Evolutionary conservation across 176 grass and related monocot genomes (phyloP).

Genomic region (Lolium perenne): DNA sequence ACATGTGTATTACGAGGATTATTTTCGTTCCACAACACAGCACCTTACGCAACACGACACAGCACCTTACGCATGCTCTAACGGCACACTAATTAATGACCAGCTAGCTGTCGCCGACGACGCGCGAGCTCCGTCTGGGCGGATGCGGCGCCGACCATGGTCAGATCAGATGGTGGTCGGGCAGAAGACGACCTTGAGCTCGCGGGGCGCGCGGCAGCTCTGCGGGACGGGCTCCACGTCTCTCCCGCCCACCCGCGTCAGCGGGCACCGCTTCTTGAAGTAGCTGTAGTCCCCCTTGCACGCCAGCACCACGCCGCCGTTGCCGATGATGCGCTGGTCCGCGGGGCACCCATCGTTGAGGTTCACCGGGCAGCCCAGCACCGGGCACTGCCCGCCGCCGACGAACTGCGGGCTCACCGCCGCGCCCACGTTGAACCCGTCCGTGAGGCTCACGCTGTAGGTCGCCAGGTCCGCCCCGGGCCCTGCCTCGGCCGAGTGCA

Average conservation of each 20-base stretch:
- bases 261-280: conserved; percentile 50
- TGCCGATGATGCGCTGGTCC: background rate
- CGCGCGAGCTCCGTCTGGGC: background rate
- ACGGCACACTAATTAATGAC: background rate
- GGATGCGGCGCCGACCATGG: background rate
- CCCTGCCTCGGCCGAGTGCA: conserved; percentile 28
- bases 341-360: conserved; percentile 18
- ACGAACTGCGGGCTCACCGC: conserved; percentile 47
- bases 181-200: conserved; percentile 66
- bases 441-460: conserved; percentile 55
- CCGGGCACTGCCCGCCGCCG: conserved; percentile 50
- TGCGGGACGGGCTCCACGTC: conserved; percentile 54
- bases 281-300: background rate
- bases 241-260: conserved; percentile 25
- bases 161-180: conserved; percentile 36
- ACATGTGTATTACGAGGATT: background rate
- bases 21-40: background rate
- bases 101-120: conserved; percentile 18
- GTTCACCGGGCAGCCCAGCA: conserved; percentile 37
- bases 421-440: conserved; percentile 52
- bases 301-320: conserved; percentile 9
- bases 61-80: background rate
- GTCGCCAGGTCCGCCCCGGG: background rate
- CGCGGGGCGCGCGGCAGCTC: conserved; percentile 37
- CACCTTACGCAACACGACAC: background rate